Evolutionary conservation across 1,284 basidiomycete genomes (phyloP).

Genomic region (Singerocomus inundabilis): DNA sequence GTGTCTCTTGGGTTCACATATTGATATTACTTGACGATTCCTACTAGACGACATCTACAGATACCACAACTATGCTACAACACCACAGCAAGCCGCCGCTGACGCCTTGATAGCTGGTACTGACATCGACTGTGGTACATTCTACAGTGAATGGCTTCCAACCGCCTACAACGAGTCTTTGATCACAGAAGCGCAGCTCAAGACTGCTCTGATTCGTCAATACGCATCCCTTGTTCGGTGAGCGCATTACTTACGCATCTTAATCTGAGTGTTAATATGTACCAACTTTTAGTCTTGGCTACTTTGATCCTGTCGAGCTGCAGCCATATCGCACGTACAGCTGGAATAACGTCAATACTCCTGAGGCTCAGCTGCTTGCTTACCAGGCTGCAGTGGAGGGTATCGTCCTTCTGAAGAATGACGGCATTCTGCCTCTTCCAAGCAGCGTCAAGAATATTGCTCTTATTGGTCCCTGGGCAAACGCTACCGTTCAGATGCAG

Average conservation of each 20-base stretch:
- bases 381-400: constrained; percentile 24
- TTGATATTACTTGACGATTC: constrained; percentile 21
- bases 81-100: constrained; percentile 45
- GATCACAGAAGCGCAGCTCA: constrained; percentile 43
- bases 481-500: constrained; percentile 54
- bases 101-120: constrained; percentile 53
- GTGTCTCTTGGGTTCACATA: neutral
- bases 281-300: constrained; percentile 42
- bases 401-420: constrained; percentile 13
- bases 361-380: constrained; percentile 47
- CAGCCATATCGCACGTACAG: constrained; percentile 52
- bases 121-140: constrained; percentile 53
- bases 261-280: too few species aligned
- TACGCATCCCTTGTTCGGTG: constrained; percentile 51
- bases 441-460: constrained; percentile 44
- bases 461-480: constrained; percentile 53
- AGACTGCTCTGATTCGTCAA: constrained; percentile 42
- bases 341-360: constrained; percentile 49
- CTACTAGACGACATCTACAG: constrained; percentile 45
- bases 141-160: constrained; percentile 44
- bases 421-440: constrained; percentile 50
- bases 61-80: constrained; percentile 46
- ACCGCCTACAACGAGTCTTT: constrained; percentile 48
- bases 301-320: constrained; percentile 48
- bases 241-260: too few species aligned